Percentiles rank a stretch among this genome's conserved stretches.
phyloP scores from a whole-genome alignment of 176 grass and related monocot species.

The Chrysopogon serrulatus region DNA sequence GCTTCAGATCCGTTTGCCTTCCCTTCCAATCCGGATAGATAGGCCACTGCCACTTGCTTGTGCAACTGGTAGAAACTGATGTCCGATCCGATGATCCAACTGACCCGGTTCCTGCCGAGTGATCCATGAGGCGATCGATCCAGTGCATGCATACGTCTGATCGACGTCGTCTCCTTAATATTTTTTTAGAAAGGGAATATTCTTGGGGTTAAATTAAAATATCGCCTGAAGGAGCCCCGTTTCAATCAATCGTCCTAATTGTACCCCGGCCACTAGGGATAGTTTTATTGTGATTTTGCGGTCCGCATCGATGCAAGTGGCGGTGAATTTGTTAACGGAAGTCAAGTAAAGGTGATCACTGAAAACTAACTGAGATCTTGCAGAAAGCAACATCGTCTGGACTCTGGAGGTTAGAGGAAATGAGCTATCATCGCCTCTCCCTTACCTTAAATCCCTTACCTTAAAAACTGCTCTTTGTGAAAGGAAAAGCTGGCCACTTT shows the following conservation, averaged over 20 bases:
- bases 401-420: background rate
- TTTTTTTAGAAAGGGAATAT: too few relatives aligned
- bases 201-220: background rate
- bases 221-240: background rate
- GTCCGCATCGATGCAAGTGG: background rate
- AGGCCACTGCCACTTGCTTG: background rate
- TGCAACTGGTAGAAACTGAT: slow-evolving; percentile 14
- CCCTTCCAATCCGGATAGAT: slow-evolving; percentile 2
- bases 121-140: background rate
- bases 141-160: background rate
- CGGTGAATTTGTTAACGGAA: slow-evolving; percentile 37
- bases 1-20: slow-evolving; percentile 19
- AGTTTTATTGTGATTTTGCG: background rate
- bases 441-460: background rate
- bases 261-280: background rate
- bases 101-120: background rate
- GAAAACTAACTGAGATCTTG: slow-evolving; percentile 54
- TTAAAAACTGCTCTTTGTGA: slow-evolving; percentile 31
- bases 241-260: background rate
- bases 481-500: background rate
- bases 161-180: background rate
- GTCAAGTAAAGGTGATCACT: slow-evolving; percentile 54
- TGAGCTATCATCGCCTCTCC: background rate
- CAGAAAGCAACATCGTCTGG: slow-evolving; percentile 34
- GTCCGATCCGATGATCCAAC: slow-evolving; percentile 15